Base-by-base conservation (phyloP, 257 asterid genomes). In the Paulownia fortunei region DNA sequence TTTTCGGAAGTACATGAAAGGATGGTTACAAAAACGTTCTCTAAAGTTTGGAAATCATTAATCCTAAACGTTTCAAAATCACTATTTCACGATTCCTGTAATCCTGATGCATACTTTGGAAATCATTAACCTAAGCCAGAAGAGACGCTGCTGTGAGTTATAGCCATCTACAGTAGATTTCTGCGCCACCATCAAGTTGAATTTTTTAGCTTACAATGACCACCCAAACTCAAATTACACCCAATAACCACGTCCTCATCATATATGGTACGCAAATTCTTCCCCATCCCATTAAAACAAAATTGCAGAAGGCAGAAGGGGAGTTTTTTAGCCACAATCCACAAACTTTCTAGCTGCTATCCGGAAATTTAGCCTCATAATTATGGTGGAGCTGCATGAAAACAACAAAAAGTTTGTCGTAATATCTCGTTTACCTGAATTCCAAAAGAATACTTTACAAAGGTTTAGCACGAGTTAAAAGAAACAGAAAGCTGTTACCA, bases 311-410 rank as follows among this genome's bases (percentile, higher is more conserved):
- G 32, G 51, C 37, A 12, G 2, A 23, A 66, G 26, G 7, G 23
- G 3, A 21, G 23, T 62, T 44, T 56, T 11, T n/a, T 37, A 73
- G 69, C 64, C 55, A 27, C 60, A 54, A 30, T 15, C 72, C 6
- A 19, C 81, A 64, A 19, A 24, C 74, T 72, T 54, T 79, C 80
- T 87, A 86, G 74, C 80, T 39, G 82, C 86, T 80, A 68, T 82
- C 81, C 2, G 84, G 89, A 84, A 88, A 88, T 81, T 84, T 85
- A 80, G 83, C 87, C 64, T 85, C 90, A 13, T 90, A 90, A 47
- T 79, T 81, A 19, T 74, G 76, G 56, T 67, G 87, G 58, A 78
- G 77, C 94, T 89, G 88, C 86, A 82, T 6, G 41, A 36, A 9
- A 62, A 24, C 56, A 56, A 78, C 4, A 27, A 27, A 3, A 47